A percentile compares a stretch with the other conserved stretches of the same genome.
Evolutionary conservation across 2,329 filamentous ascomycete genomes (phyloP).

Genomic region (Leptographium lundbergii): DNA sequence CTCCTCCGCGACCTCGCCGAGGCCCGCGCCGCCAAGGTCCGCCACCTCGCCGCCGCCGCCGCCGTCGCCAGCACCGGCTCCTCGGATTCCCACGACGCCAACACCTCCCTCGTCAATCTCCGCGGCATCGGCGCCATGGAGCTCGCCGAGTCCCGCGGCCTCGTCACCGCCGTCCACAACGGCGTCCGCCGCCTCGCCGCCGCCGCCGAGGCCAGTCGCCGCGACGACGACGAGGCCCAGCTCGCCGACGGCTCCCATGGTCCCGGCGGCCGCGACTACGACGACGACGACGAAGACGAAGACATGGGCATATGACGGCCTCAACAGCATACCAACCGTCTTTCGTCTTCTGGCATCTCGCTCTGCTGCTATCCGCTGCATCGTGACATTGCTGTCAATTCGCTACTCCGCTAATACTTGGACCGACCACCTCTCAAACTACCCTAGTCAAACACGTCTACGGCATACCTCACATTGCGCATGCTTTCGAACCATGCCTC

Average conservation of each 20-base stretch:
- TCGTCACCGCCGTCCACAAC: conserved; percentile 77
- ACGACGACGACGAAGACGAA: conserved; percentile 45
- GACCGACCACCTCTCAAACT: neutral
- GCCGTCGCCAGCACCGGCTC: conserved; percentile 19
- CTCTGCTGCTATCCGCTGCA: neutral
- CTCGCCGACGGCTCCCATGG: conserved; percentile 41
- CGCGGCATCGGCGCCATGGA: conserved; percentile 85
- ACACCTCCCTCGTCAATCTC: conserved; percentile 35
- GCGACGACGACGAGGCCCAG: conserved; percentile 64
- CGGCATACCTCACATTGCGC: conserved; percentile 43
- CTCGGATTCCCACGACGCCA: neutral
- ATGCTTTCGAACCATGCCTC: conserved; percentile 35
- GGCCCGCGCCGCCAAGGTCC: conserved; percentile 79
- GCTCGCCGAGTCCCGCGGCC: conserved; percentile 72
- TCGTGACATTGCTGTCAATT: neutral
- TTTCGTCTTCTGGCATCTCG: too few species aligned
- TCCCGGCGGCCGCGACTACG: conserved; percentile 45
- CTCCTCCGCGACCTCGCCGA: conserved; percentile 74
- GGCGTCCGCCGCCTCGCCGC: conserved; percentile 73
- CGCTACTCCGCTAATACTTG: neutral
- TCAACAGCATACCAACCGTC: too few species aligned
- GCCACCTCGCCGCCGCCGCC: conserved; percentile 37
- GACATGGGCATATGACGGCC: conserved; percentile 28
- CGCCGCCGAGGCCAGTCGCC: conserved; percentile 62
- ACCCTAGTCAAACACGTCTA: conserved; percentile 45